Percentiles rank a stretch among this genome's conserved stretches.
Conservation (phyloP, 1,284 basidiomycete species). For the Apiotrichum siamense region DNA sequence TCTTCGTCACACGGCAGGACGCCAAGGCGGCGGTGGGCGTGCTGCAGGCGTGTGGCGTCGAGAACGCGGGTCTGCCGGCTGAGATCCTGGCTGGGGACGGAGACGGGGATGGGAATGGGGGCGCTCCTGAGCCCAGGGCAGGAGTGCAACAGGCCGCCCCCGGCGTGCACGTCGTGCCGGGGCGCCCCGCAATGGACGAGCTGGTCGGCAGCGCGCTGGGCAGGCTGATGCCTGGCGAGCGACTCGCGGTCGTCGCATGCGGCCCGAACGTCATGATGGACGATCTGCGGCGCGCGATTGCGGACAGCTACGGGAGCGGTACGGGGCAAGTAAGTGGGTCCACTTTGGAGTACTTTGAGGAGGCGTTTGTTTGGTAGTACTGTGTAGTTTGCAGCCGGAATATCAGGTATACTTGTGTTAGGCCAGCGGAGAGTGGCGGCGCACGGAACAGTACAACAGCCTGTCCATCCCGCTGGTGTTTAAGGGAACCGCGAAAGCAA, state of each 20-base stretch:
- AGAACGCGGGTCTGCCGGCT: background rate
- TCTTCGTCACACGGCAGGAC: constrained; percentile 9
- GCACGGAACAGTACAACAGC: too few species aligned
- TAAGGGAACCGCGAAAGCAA: too few species aligned
- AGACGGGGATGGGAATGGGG: background rate
- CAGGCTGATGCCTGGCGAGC: constrained; percentile 15
- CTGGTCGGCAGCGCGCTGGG: constrained; percentile 4
- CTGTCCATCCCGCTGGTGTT: too few species aligned
- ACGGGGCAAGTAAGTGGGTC: constrained; percentile 15
- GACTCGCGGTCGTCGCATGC: constrained; percentile 25
- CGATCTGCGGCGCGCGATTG: constrained; percentile 21
- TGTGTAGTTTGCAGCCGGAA: too few species aligned
- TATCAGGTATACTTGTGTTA: too few species aligned
- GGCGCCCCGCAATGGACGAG: constrained; percentile 18
- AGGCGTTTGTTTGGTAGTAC: constrained; percentile 28
- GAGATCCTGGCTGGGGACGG: background rate
- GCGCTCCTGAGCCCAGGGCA: too few species aligned
- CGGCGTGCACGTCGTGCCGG: constrained; percentile 1
- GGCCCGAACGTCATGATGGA: constrained; percentile 29
- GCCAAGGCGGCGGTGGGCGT: background rate
- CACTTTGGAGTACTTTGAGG: constrained; percentile 27
- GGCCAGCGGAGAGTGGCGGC: too few species aligned
- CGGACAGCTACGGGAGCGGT: constrained; percentile 16
- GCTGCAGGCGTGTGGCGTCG: too few species aligned
- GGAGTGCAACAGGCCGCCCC: background rate